These are phyloP conservation scores for Neofusicoccum sp. DNA, from an alignment of 2,329 filamentous ascomycete species.

Conservation along the genomic window DNA sequence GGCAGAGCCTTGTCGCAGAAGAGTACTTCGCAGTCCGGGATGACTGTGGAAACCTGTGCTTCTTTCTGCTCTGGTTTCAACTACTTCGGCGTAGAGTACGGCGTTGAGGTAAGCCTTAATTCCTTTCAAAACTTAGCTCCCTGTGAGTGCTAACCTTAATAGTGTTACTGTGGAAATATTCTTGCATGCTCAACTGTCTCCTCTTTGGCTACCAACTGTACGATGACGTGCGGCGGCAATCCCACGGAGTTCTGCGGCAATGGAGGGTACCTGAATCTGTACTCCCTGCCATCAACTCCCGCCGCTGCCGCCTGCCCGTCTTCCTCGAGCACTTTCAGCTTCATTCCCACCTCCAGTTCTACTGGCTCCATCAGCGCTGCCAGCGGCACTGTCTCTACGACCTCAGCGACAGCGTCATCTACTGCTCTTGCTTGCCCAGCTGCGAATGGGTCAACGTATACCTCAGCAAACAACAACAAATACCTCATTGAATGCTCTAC, in stretches of 20 bases:
- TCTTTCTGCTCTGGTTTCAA: slow-evolving; percentile 34
- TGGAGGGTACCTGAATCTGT: slow-evolving; percentile 28
- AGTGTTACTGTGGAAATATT: slow-evolving; percentile 29
- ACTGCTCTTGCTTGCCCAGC: slow-evolving; percentile 4
- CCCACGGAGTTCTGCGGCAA: slow-evolving; percentile 29
- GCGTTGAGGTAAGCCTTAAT: slow-evolving; percentile 25
- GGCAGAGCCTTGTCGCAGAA: slow-evolving; percentile 28
- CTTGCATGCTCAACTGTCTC: slow-evolving; percentile 22
- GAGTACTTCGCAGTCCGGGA: slow-evolving; percentile 26
- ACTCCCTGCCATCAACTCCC: slow-evolving; percentile 19
- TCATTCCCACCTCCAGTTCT: neutral
- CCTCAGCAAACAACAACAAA: neutral
- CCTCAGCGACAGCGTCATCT: neutral
- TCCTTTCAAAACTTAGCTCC: neutral
- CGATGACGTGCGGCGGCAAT: slow-evolving; percentile 29
- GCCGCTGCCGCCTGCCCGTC: neutral
- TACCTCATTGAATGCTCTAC: slow-evolving; percentile 23
- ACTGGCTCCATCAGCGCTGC: neutral
- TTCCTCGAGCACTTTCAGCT: neutral
- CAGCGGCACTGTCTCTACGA: neutral
- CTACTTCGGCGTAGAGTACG: slow-evolving; percentile 42
- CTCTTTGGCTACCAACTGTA: slow-evolving; percentile 24
- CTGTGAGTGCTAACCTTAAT: neutral
- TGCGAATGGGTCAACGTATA: neutral
- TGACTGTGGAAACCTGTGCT: slow-evolving; percentile 43